phyloP scores from a whole-genome alignment of 257 asterid genomes.

The Solanum habrochaites region DNA sequence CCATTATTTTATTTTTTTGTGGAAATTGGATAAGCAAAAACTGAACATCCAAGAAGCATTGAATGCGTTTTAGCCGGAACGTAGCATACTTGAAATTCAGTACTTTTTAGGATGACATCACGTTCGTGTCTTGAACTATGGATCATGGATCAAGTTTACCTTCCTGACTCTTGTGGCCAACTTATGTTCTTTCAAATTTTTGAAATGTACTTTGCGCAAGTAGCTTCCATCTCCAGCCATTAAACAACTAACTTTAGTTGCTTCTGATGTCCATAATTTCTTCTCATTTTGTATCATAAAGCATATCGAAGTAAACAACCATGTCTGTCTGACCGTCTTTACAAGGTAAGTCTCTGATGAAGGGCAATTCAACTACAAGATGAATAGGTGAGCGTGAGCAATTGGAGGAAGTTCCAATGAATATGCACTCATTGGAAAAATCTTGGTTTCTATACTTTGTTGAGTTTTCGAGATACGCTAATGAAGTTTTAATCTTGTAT shows the following conservation, averaged over 20 bases:
- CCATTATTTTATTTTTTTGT: neutral
- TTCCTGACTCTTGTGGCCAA: neutral
- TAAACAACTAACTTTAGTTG: neutral
- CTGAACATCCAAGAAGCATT: neutral
- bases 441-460: neutral
- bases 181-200: neutral
- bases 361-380: neutral
- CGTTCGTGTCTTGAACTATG: neutral
- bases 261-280: neutral
- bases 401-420: neutral
- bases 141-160: neutral
- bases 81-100: neutral
- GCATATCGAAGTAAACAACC: neutral
- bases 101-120: neutral
- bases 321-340: neutral
- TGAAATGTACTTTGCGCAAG: neutral
- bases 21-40: neutral
- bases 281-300: neutral
- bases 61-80: neutral
- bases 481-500: neutral
- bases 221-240: neutral
- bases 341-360: neutral
- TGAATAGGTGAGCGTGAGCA: neutral
- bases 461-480: neutral
- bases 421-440: neutral